Evolutionary conservation across 257 asterid species (phyloP), one percentile per base, ranked within the genome.

Genomic region (Penstemon barbatus): DNA sequence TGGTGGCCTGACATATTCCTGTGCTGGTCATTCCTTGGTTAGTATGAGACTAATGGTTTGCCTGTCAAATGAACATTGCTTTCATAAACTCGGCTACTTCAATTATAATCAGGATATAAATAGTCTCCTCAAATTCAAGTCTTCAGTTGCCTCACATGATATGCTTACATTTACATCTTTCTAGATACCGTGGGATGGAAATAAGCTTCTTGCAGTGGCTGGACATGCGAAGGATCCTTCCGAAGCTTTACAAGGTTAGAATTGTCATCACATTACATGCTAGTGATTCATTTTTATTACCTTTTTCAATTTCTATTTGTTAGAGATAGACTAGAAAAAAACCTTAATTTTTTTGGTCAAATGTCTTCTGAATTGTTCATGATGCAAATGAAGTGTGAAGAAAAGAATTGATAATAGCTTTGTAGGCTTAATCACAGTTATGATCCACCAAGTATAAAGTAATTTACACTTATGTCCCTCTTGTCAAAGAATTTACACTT

Each of bases 11-110:
- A 55, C 81, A 25, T 71, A 87, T 82, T 87, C 96, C 60, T 84
- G 96, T 74, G 94, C 97, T 39, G 97, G 98, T 63, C 97, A 90
- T 82, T 68, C 96, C 70, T 83, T 92, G 97, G 97, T 92, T 78
- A 81, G 98, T 87, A 63, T 69, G 48, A 52, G 58, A 48, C 53
- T 71, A 53, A 51, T 61, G 67, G 52, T 71, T 60, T 65, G 53
- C 65, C 72, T 72, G 37, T 70, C 69, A 15, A 66, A 71, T 61
- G 57, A 49, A 66, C 56, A 70, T 45, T 38, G 25, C 40, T 25
- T 74, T 58, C 51, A 19, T 51, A 46, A 37, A 59, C 38, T 33
- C 42, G 36, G 33, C 67, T 38, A 69, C 68, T 49, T 68, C 7
- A 6, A 58, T 54, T 45, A 63, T 57, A 55, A 42, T 53, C 56